phyloP scores from a whole-genome alignment of 1,284 basidiomycete genomes.

The Microbotryum lychnidis-dioicae region DNA sequence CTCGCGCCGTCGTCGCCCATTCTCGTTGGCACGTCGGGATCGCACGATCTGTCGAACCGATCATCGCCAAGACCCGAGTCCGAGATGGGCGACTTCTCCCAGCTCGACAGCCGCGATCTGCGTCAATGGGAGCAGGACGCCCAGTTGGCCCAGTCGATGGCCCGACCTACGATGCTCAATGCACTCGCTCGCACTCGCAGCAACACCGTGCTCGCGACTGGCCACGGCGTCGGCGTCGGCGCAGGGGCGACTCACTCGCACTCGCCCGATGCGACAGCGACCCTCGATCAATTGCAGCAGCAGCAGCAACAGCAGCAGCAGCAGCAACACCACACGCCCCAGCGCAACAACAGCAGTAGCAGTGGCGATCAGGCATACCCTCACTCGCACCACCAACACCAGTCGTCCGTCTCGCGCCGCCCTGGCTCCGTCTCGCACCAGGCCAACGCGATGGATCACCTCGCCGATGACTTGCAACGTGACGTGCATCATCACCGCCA shows the following conservation, averaged over 20 bases:
- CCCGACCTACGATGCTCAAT: background rate
- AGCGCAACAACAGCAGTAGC: slow-evolving; percentile 2
- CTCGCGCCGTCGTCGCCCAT: too few relatives aligned
- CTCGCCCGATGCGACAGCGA: background rate
- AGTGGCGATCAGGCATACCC: background rate
- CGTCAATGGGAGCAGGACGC: slow-evolving; percentile 25
- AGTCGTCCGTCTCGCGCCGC: slow-evolving; percentile 2
- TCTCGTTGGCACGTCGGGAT: background rate
- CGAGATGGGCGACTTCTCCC: slow-evolving; percentile 12
- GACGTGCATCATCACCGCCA: slow-evolving; percentile 23
- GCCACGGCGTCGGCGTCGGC: background rate
- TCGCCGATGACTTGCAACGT: slow-evolving; percentile 29
- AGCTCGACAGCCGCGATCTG: slow-evolving; percentile 3
- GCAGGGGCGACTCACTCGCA: background rate
- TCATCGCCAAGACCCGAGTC: slow-evolving; percentile 14
- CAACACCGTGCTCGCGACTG: slow-evolving; percentile 14
- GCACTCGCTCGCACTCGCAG: slow-evolving; percentile 6
- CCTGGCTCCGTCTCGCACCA: slow-evolving; percentile 17
- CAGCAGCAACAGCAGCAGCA: too few relatives aligned
- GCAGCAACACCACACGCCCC: slow-evolving; percentile 3
- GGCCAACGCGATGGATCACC: slow-evolving; percentile 26
- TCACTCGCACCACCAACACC: slow-evolving; percentile 3
- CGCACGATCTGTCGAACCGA: slow-evolving; percentile 1
- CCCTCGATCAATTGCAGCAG: background rate
- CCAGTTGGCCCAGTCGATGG: slow-evolving; percentile 22